phyloP scores from a whole-genome alignment of 768 basidiomycete genomes.

The Chalciporus pseudorubinellus region DNA sequence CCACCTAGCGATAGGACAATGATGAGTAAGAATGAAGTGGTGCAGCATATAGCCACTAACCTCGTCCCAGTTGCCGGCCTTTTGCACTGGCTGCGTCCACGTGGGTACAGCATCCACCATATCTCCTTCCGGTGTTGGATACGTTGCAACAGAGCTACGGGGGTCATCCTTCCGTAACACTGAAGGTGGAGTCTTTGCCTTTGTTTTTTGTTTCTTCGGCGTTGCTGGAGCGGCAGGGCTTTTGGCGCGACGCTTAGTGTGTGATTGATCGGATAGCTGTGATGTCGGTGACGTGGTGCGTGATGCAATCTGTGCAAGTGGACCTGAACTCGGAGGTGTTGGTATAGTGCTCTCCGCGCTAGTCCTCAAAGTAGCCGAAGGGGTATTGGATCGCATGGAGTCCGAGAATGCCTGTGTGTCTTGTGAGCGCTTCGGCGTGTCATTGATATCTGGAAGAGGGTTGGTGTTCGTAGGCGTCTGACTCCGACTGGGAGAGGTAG shows the following conservation, averaged over 20 bases:
- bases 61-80: slow-evolving; percentile 82
- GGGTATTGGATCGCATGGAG: slow-evolving; percentile 42
- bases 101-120: slow-evolving; percentile 74
- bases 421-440: slow-evolving; percentile 42
- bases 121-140: slow-evolving; percentile 59
- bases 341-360: slow-evolving; percentile 43
- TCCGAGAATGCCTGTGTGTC: slow-evolving; percentile 43
- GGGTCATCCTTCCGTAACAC: slow-evolving; percentile 40
- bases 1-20: no score
- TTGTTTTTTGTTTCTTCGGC: slow-evolving; percentile 41
- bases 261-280: slow-evolving; percentile 28
- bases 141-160: slow-evolving; percentile 61
- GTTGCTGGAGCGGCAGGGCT: slow-evolving; percentile 47
- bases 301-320: slow-evolving; percentile 18
- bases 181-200: slow-evolving; percentile 33
- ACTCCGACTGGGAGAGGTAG: slow-evolving; percentile 35
- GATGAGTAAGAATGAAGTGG: slow-evolving; percentile 7
- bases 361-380: slow-evolving; percentile 37
- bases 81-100: slow-evolving; percentile 73
- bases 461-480: slow-evolving; percentile 42
- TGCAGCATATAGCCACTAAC: slow-evolving; percentile 36
- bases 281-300: slow-evolving; percentile 32
- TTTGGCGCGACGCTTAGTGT: slow-evolving; percentile 45
- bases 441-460: slow-evolving; percentile 34
- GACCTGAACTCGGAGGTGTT: slow-evolving; percentile 32